These are phyloP conservation scores for Phytophthora megakarya DNA, from an alignment of 352 stramenopile species.

Conservation along the genomic window DNA sequence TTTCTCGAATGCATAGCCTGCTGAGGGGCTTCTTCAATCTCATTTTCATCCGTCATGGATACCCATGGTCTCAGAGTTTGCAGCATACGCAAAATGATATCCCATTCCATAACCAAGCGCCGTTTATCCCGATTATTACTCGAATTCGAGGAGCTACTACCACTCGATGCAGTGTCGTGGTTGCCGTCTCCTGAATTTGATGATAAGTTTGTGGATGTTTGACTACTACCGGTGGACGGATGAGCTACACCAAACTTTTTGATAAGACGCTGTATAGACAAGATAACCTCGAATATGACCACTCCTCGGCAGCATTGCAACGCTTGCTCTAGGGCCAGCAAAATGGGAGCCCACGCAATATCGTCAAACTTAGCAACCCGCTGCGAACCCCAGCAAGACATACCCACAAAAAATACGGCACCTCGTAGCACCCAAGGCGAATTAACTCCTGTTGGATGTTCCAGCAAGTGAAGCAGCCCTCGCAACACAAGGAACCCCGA, in stretches of 20 bases:
- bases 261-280: constrained; percentile 84
- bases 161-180: constrained; percentile 7
- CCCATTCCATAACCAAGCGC: constrained; percentile 77
- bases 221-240: constrained; percentile 4
- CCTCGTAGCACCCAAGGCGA: constrained; percentile 80
- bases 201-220: constrained; percentile 11
- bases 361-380: constrained; percentile 74
- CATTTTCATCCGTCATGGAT: constrained; percentile 49
- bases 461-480: constrained; percentile 72
- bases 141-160: background rate
- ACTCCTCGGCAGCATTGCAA: constrained; percentile 74
- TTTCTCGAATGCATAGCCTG: constrained; percentile 13
- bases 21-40: constrained; percentile 34
- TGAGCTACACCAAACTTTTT: constrained; percentile 79
- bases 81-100: constrained; percentile 86
- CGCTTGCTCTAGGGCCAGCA: constrained; percentile 66
- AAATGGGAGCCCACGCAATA: constrained; percentile 73
- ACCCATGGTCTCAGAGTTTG: constrained; percentile 70
- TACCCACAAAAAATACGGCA: constrained; percentile 87
- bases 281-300: constrained; percentile 88
- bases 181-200: constrained; percentile 6
- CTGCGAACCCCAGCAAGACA: constrained; percentile 89
- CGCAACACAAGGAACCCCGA: constrained; percentile 74
- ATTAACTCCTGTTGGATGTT: constrained; percentile 54
- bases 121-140: constrained; percentile 32